phyloP scores from a whole-genome alignment of 345 rosid species.

The Gossypium turneri region DNA sequence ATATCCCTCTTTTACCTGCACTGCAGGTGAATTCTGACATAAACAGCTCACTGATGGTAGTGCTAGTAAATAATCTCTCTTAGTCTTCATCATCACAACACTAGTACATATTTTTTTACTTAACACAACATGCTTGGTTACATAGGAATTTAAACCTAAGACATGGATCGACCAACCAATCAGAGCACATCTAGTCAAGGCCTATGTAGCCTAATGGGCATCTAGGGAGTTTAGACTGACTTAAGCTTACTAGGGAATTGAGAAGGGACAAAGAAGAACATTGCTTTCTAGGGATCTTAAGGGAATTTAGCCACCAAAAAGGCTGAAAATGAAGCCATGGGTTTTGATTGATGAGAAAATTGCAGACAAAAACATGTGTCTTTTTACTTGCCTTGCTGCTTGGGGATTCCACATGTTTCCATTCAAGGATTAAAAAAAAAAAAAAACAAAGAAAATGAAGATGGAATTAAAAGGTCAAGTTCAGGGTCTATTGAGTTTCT shows the following conservation, averaged over 20 bases:
- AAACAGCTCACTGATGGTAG: neutral
- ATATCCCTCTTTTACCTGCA: slow-evolving; percentile 36
- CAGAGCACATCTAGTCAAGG: neutral
- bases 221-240: neutral
- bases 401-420: slow-evolving; percentile 62
- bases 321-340: slow-evolving; percentile 32
- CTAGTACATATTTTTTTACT: neutral
- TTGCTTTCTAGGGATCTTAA: slow-evolving; percentile 26
- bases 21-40: slow-evolving; percentile 7
- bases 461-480: slow-evolving; percentile 23
- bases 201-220: neutral
- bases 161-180: neutral
- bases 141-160: neutral
- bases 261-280: neutral
- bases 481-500: slow-evolving; percentile 49
- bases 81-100: neutral
- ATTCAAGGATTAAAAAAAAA: neutral
- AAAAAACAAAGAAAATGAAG: neutral
- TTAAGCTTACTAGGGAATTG: neutral
- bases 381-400: slow-evolving; percentile 19
- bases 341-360: slow-evolving; percentile 1
- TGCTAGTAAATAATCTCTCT: neutral
- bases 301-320: slow-evolving; percentile 18
- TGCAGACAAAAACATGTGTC: slow-evolving; percentile 26
- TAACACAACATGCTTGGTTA: neutral